Base-by-base conservation (phyloP, 441 rosid species). In the Cnidoscolus chayamansa region DNA sequence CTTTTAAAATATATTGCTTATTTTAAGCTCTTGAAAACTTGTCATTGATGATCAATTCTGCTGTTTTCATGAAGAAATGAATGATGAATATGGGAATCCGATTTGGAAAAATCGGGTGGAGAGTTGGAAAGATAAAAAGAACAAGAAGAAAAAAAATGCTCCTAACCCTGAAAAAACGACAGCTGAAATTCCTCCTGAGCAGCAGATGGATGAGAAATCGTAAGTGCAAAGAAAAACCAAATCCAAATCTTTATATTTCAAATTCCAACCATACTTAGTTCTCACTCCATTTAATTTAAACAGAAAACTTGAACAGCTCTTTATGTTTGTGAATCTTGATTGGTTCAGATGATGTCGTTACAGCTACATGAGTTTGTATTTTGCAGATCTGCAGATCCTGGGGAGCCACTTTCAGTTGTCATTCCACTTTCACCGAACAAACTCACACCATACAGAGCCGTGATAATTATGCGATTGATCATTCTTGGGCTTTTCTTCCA, bases 91-190 rank as follows among this genome's bases (percentile, higher is more conserved):
- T 13, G 99, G 93, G 32, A 95, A 95, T 49, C 96, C 99, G 8
- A 90, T 95, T 55, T 95, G 99, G 99, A 95, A 93, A 89, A 93
- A 91, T 77, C 86, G 98, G 68, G 98, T 93, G 63, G 98, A 95
- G 74, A 93, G 96, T 70, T 93, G 98, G 98, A 95, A 91, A 85
- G 98, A 89, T 57, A 95, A 95, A 81, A 95, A 95, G 85, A 82
- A 77, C 78, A 89, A 90, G 87, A 94, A 90, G 88, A 91, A 83
- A 68, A 89, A 86, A 68, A 67, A 78, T 76, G 81, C 85, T 49
- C 67, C 88, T 7, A 90, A 95, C 81, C 81, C 75, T 73, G 92
- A 85, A 78, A 81, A 75, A 60, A 85, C 84, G 16, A 76, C 76
- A 20, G 81, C 85, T 79, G 80, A 87, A 84, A 55, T 85, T 83